phyloP scores from a whole-genome alignment of 176 grass and related monocot species.

The Rhipidocladum racemiflorum region DNA sequence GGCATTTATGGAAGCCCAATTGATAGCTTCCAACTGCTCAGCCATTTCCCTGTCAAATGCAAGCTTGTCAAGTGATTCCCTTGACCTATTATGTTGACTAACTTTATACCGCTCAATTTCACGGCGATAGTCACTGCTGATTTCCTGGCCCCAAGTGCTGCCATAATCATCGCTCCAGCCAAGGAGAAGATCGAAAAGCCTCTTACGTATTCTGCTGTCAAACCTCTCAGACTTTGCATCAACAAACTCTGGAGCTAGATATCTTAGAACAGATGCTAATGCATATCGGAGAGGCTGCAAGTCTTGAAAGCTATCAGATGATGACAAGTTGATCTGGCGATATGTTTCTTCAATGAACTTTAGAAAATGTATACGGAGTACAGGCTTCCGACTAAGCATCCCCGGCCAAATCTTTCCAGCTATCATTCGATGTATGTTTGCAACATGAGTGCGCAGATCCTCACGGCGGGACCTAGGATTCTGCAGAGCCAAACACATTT shows the following conservation, averaged over 20 bases:
- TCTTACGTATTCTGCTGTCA: slow-evolving; percentile 78
- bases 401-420: slow-evolving; percentile 95
- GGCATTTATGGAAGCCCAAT: slow-evolving; percentile 94
- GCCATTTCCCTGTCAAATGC: slow-evolving; percentile 88
- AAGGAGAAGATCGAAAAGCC: slow-evolving; percentile 82
- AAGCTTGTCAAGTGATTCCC: slow-evolving; percentile 94
- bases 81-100: slow-evolving; percentile 81
- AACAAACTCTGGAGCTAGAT: slow-evolving; percentile 91
- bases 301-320: slow-evolving; percentile 77
- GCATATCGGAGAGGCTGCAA: slow-evolving; percentile 86
- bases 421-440: slow-evolving; percentile 88
- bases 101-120: slow-evolving; percentile 91
- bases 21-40: slow-evolving; percentile 87
- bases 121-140: slow-evolving; percentile 61
- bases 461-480: slow-evolving; percentile 86
- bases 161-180: slow-evolving; percentile 91
- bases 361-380: slow-evolving; percentile 74
- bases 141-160: slow-evolving; percentile 69
- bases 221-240: slow-evolving; percentile 82
- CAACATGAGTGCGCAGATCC: slow-evolving; percentile 84
- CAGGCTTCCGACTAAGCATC: slow-evolving; percentile 75
- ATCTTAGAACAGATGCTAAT: slow-evolving; percentile 82
- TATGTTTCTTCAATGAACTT: slow-evolving; percentile 92
- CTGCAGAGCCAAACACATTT: slow-evolving; percentile 51
- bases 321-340: slow-evolving; percentile 53